Evolutionary conservation across 2,329 filamentous ascomycete species (phyloP).

Genomic region (Leptographium galeiforme): DNA sequence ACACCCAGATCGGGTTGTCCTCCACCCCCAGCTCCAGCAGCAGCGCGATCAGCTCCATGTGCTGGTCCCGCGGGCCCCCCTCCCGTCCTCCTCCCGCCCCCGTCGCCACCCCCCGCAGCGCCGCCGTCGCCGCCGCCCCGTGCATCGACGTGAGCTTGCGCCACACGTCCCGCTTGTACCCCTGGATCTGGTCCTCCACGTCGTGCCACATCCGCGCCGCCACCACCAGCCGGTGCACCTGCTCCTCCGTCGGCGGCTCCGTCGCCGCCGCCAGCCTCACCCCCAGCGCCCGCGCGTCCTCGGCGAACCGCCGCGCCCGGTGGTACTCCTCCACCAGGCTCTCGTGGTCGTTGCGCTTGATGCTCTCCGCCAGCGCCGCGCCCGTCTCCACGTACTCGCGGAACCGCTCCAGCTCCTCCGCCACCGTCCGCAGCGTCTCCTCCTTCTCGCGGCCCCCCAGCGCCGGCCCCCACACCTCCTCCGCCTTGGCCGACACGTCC

Average conservation of each 20-base stretch:
- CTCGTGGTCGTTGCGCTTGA: slow-evolving; percentile 86
- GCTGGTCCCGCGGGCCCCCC: slow-evolving; percentile 52
- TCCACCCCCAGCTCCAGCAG: slow-evolving; percentile 89
- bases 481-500: slow-evolving; percentile 84
- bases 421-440: slow-evolving; percentile 66
- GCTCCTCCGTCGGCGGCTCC: slow-evolving; percentile 49
- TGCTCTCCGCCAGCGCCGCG: slow-evolving; percentile 63
- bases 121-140: slow-evolving; percentile 25
- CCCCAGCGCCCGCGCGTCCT: slow-evolving; percentile 61
- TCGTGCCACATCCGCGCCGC: slow-evolving; percentile 93
- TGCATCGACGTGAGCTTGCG: slow-evolving; percentile 61
- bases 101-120: slow-evolving; percentile 14
- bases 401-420: slow-evolving; percentile 64
- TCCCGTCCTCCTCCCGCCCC: slow-evolving; percentile 29
- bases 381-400: slow-evolving; percentile 73
- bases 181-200: slow-evolving; percentile 72
- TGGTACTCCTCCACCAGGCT: slow-evolving; percentile 75
- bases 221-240: slow-evolving; percentile 76
- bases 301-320: slow-evolving; percentile 67
- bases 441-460: slow-evolving; percentile 85
- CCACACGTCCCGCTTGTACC: slow-evolving; percentile 86
- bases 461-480: slow-evolving; percentile 95
- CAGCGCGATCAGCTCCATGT: slow-evolving; percentile 81
- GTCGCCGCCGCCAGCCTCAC: slow-evolving; percentile 28
- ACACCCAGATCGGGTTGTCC: slow-evolving; percentile 93